Evolutionary conservation across 345 rosid genomes (phyloP).

Genomic region (Camelina hispida): DNA sequence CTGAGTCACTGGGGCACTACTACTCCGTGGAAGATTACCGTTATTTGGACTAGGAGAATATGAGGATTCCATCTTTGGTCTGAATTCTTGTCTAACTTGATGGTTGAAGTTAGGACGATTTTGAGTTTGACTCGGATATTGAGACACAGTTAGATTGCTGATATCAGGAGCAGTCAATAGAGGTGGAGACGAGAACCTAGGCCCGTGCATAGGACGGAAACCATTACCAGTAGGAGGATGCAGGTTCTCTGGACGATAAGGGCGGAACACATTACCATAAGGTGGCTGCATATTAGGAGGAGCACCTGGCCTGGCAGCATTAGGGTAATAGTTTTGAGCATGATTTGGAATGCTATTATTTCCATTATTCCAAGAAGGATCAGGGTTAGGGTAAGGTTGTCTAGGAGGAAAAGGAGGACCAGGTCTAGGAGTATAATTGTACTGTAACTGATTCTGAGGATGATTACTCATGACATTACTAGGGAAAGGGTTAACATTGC

Average conservation of each 20-base stretch:
- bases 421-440: slow-evolving; percentile 49
- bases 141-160: slow-evolving; percentile 55
- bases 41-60: slow-evolving; percentile 42
- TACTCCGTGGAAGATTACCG: slow-evolving; percentile 37
- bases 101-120: slow-evolving; percentile 49
- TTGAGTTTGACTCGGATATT: slow-evolving; percentile 46
- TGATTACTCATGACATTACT: slow-evolving; percentile 44
- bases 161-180: slow-evolving; percentile 51
- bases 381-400: slow-evolving; percentile 43
- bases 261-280: slow-evolving; percentile 44
- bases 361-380: slow-evolving; percentile 51
- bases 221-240: slow-evolving; percentile 47
- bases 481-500: slow-evolving; percentile 46
- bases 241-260: slow-evolving; percentile 47
- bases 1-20: slow-evolving; percentile 31
- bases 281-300: slow-evolving; percentile 46
- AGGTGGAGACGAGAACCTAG: slow-evolving; percentile 47
- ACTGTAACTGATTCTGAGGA: slow-evolving; percentile 48
- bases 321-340: slow-evolving; percentile 51
- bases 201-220: slow-evolving; percentile 51
- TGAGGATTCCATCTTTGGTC: slow-evolving; percentile 39
- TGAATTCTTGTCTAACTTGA: slow-evolving; percentile 49
- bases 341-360: slow-evolving; percentile 41
- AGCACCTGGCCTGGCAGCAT: slow-evolving; percentile 49
- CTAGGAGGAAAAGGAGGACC: slow-evolving; percentile 47